phyloP scores from a whole-genome alignment of 2,329 filamentous ascomycete genomes.

The Sphaerulina vaccinii region DNA sequence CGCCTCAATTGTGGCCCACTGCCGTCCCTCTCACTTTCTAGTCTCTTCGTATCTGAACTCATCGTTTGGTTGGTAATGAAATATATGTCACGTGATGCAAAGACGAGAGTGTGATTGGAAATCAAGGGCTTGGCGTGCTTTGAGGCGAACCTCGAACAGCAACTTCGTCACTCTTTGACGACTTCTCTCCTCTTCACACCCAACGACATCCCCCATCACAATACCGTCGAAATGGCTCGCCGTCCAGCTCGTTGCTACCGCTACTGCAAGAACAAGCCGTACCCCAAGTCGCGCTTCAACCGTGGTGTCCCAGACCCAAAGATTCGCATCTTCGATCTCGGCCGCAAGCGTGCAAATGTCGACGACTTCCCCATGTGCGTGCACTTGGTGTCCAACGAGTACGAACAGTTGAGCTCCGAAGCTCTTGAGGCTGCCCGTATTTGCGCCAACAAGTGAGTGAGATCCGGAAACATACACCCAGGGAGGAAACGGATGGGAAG shows the following conservation, averaged over 20 bases:
- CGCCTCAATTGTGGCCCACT: not conserved
- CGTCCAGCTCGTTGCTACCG: slow-evolving; percentile 95
- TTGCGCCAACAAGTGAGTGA: slow-evolving; percentile 93
- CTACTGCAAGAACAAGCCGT: slow-evolving; percentile 99
- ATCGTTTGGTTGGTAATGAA: not conserved
- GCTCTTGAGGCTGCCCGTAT: slow-evolving; percentile 99
- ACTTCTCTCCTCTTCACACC: slow-evolving; percentile 39
- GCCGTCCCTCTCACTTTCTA: not conserved
- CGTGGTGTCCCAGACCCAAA: slow-evolving; percentile 75
- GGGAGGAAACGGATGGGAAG: slow-evolving; percentile 5
- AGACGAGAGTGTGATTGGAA: not conserved
- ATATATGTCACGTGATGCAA: slow-evolving; percentile 1
- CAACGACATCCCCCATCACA: slow-evolving; percentile 44
- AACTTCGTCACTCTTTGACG: slow-evolving; percentile 1
- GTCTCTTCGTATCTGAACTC: too few relatives aligned
- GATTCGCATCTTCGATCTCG: slow-evolving; percentile 73
- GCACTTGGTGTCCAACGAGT: slow-evolving; percentile 99
- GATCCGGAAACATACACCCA: not conserved
- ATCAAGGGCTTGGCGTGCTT: not conserved
- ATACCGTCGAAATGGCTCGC: slow-evolving; percentile 92
- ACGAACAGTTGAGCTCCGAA: slow-evolving; percentile 99
- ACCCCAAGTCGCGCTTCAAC: slow-evolving; percentile 99
- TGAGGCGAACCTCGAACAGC: not conserved
- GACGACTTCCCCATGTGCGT: slow-evolving; percentile 99
- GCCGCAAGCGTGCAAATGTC: slow-evolving; percentile 87